A percentile compares a stretch with the other conserved stretches of the same genome.
Evolutionary conservation across 441 rosid species (phyloP).

Genomic region (Populus tomentosa): DNA sequence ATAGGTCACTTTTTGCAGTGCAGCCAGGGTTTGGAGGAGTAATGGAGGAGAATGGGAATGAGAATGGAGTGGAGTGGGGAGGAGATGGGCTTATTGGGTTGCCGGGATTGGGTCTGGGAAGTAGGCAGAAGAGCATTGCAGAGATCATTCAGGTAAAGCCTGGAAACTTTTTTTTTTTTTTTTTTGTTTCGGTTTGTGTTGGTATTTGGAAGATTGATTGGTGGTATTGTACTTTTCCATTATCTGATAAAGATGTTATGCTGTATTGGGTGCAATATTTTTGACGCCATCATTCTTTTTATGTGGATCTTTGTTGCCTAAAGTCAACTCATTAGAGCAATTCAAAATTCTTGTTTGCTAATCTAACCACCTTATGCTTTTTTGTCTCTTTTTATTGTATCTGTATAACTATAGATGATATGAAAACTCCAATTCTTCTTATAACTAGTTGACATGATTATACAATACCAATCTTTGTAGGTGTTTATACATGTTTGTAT

Average conservation of each 20-base stretch:
- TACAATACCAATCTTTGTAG: not conserved
- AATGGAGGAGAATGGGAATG: constrained; percentile 34
- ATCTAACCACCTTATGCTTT: no score
- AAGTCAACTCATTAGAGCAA: not conserved
- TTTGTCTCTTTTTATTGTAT: no score
- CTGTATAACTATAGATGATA: not conserved
- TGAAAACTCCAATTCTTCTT: not conserved
- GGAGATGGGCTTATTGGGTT: constrained; percentile 71
- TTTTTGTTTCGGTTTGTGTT: constrained; percentile 5
- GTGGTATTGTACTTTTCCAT: not conserved
- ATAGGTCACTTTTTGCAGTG: constrained; percentile 40
- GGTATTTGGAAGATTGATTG: not conserved
- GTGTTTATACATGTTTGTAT: not conserved
- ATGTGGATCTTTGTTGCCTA: not conserved
- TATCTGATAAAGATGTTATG: not conserved
- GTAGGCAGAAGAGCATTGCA: constrained; percentile 55
- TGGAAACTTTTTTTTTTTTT: not conserved
- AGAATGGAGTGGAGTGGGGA: constrained; percentile 50
- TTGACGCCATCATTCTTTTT: not conserved
- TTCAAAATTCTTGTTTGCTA: not conserved
- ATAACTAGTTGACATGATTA: not conserved
- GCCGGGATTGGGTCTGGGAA: constrained; percentile 54
- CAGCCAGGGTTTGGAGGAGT: constrained; percentile 51
- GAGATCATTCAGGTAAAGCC: constrained; percentile 66
- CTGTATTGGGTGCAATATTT: not conserved